Evolutionary conservation across 2,329 filamentous ascomycete species (phyloP).

Genomic region (Trematosphaeria pertusa): DNA sequence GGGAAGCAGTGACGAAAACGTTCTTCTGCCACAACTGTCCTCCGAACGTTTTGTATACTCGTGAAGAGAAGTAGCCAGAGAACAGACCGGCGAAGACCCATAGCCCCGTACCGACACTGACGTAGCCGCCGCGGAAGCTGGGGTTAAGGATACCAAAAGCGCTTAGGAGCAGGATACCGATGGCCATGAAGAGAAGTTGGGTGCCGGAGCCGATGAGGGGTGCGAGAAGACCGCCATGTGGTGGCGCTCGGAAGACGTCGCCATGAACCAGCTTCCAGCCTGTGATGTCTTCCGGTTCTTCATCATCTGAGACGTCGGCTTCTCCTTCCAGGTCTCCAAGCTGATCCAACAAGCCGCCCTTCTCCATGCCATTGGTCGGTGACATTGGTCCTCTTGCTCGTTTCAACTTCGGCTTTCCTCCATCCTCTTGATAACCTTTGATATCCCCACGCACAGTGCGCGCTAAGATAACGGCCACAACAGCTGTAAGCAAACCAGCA

Average conservation of each 20-base stretch:
- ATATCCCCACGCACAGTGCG: constrained; percentile 81
- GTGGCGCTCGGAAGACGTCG: constrained; percentile 83
- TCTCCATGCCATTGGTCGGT: constrained; percentile 58
- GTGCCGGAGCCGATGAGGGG: constrained; percentile 85
- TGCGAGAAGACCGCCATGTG: constrained; percentile 74
- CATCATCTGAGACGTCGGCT: constrained; percentile 70
- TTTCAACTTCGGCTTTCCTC: constrained; percentile 39
- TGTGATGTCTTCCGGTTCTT: constrained; percentile 77
- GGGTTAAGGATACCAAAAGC: constrained; percentile 82
- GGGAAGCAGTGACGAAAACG: constrained; percentile 72
- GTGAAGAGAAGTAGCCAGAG: constrained; percentile 85
- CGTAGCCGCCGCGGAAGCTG: constrained; percentile 87
- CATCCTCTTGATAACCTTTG: constrained; percentile 72
- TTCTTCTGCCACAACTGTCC: constrained; percentile 78
- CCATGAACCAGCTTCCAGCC: constrained; percentile 89
- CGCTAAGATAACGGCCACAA: constrained; percentile 81
- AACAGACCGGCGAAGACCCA: constrained; percentile 85
- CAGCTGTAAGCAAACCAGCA: constrained; percentile 76
- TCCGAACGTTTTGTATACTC: constrained; percentile 83
- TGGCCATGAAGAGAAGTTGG: constrained; percentile 83
- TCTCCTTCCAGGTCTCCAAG: constrained; percentile 62
- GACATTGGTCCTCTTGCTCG: too few species aligned
- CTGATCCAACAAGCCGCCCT: constrained; percentile 68
- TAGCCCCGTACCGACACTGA: constrained; percentile 81
- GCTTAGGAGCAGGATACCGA: constrained; percentile 74